Evolutionary conservation across 2,329 filamentous ascomycete species (phyloP).

Genomic region (Botryotinia narcissicola): DNA sequence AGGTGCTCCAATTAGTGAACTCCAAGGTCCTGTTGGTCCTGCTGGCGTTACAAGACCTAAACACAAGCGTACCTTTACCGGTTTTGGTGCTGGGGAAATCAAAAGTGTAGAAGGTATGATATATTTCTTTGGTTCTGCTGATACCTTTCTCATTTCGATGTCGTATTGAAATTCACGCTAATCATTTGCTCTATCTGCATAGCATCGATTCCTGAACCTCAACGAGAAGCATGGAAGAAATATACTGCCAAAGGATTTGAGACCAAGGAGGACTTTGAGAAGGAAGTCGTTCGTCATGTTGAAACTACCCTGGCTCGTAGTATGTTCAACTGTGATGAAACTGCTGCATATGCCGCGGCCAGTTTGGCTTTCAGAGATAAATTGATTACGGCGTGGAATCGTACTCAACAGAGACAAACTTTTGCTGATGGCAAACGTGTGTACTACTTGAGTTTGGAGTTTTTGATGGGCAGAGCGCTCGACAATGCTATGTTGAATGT

Average conservation of each 20-base stretch:
- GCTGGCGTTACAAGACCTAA: conserved; percentile 79
- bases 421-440: conserved; percentile 87
- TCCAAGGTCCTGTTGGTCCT: conserved; percentile 82
- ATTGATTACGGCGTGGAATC: conserved; percentile 94
- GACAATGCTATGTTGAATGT: conserved; percentile 99
- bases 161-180: neutral
- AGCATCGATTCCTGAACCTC: conserved; percentile 81
- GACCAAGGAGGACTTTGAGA: conserved; percentile 79
- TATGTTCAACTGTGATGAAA: conserved; percentile 96
- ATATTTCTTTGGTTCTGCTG: neutral
- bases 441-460: conserved; percentile 97
- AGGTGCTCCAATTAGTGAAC: conserved; percentile 79
- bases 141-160: too few relatives aligned
- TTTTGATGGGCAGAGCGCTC: conserved; percentile 91
- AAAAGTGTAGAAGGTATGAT: conserved; percentile 81
- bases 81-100: conserved; percentile 87
- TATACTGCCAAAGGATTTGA: conserved; percentile 66
- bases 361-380: conserved; percentile 90
- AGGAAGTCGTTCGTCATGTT: conserved; percentile 86
- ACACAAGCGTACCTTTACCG: conserved; percentile 95
- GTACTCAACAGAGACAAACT: conserved; percentile 94
- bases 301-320: conserved; percentile 95
- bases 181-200: conserved; percentile 6
- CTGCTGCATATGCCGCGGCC: conserved; percentile 86
- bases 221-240: conserved; percentile 75